Base-by-base conservation (phyloP, 1,284 basidiomycete species). In the Microstroma glucosiphilum region DNA sequence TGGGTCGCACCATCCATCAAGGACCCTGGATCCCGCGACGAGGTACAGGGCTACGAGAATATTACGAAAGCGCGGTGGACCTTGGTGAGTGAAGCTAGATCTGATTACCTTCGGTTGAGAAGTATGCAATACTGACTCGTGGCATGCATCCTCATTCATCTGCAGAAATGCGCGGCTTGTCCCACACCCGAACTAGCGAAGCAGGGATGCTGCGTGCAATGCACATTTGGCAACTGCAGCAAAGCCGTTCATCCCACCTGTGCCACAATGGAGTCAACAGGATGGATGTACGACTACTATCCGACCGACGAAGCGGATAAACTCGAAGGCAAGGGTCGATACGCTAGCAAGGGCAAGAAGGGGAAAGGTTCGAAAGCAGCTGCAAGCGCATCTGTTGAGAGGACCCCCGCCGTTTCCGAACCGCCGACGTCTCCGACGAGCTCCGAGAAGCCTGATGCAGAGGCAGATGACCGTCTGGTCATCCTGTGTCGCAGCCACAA, bases 171-270 rank as follows among this genome's bases (percentile, higher is more conserved):
- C 30, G 30, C 4, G 9, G 30, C 30, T 37, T 37, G 30, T 37
- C 30, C 30, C 30, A 4, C 30, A 4, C 30, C 30, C 30, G 83
- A 83, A 41, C 80, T 84, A 17, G 89, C 88, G 68, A 83, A 82
- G 8, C 88, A 91, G 65, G 94, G 94, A 6, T 91, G 91, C 3
- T 92, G 92, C 61, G 87, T 96, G 37, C 92, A 96, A 75, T 96
- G 92, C 78, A 90, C 90, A 11, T 91, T 91, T 78, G 91, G 91
- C 63, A 92, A 91, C 81, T 96, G 94, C 76, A 84, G 89, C 1
- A 90, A 90, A 71, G 91, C 94, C 0, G 96, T 90, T 80, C 94
- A 98, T 77, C 88, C 96, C 30, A 89, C 88, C 1, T 98, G 94
- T 79, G 94, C 94, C 13, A 25, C 43, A 40, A 60, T 71, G 23